Conservation (phyloP, 108 stramenopile genomes). For the Skeletonema potamos region DNA sequence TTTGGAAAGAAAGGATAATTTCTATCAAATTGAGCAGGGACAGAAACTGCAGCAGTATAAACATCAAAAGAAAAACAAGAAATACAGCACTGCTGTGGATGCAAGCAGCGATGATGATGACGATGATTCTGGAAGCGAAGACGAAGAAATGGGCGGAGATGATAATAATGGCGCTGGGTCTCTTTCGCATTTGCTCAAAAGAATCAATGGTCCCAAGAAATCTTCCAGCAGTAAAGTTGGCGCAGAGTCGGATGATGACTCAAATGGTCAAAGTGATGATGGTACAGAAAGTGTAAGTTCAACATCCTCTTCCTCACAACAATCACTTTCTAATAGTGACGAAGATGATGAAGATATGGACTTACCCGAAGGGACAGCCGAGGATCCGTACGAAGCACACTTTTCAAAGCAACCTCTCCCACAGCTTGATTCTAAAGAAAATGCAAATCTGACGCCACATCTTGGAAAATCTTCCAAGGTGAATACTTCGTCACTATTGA, state of each 20-base stretch:
- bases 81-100: background rate
- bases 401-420: constrained; percentile 29
- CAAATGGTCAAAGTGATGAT: constrained; percentile 20
- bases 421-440: constrained; percentile 14
- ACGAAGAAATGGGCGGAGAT: constrained; percentile 2
- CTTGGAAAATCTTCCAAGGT: constrained; percentile 13
- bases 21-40: background rate
- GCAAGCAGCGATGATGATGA: constrained; percentile 19
- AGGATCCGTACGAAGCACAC: constrained; percentile 47
- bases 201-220: constrained; percentile 10
- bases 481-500: background rate
- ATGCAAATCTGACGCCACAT: constrained; percentile 4
- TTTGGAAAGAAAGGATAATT: background rate
- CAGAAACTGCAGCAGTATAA: background rate
- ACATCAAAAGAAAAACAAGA: constrained; percentile 12
- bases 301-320: background rate
- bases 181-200: constrained; percentile 10
- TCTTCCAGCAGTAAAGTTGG: constrained; percentile 2
- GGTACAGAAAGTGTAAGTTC: constrained; percentile 14
- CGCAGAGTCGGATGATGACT: constrained; percentile 1
- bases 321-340: constrained; percentile 6
- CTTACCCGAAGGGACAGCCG: constrained; percentile 5
- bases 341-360: constrained; percentile 3
- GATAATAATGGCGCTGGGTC: constrained; percentile 11
- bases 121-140: constrained; percentile 12